A percentile compares a stretch with the other conserved stretches of the same genome.
These are phyloP conservation scores for Amphibolis antarctica DNA, from an alignment of 106 monocot species.

Conservation along the genomic window DNA sequence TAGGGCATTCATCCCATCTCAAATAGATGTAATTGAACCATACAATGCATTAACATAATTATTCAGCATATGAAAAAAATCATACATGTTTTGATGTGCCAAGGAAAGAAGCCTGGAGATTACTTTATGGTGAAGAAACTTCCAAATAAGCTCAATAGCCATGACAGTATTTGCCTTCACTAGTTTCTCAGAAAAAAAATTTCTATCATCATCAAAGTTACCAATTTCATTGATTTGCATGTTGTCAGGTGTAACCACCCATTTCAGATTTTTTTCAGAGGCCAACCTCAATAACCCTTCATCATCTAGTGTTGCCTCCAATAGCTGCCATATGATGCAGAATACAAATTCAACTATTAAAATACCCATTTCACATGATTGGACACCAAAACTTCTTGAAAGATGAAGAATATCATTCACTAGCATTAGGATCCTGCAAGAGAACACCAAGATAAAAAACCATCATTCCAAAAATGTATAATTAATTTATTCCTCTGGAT, in stretches of 20 bases:
- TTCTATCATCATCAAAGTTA: constrained; percentile 27
- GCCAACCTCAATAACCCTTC: constrained; percentile 66
- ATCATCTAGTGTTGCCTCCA: constrained; percentile 85
- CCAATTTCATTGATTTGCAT: constrained; percentile 38
- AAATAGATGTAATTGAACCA: too few relatives aligned
- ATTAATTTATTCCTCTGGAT: too few relatives aligned
- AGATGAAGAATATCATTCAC: too few relatives aligned
- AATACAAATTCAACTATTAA: constrained; percentile 57
- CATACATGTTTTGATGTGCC: constrained; percentile 93
- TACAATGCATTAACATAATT: too few relatives aligned
- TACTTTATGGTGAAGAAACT: constrained; percentile 43
- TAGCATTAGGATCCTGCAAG: constrained; percentile 58
- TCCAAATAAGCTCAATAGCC: constrained; percentile 40
- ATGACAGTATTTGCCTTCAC: constrained; percentile 31
- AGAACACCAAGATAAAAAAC: too few relatives aligned
- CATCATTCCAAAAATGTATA: too few relatives aligned
- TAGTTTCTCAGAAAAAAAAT: constrained; percentile 43
- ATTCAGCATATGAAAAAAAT: constrained; percentile 1
- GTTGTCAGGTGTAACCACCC: constrained; percentile 48
- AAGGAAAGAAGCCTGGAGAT: constrained; percentile 65
- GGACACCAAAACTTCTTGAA: constrained; percentile 55
- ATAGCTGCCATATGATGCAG: constrained; percentile 65
- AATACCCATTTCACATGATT: constrained; percentile 55
- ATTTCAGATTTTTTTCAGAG: constrained; percentile 47
- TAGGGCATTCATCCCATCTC: too few relatives aligned